Evolutionary conservation across 768 basidiomycete genomes (phyloP), one percentile per base, ranked within the genome.

Genomic region (Russula abietina): DNA sequence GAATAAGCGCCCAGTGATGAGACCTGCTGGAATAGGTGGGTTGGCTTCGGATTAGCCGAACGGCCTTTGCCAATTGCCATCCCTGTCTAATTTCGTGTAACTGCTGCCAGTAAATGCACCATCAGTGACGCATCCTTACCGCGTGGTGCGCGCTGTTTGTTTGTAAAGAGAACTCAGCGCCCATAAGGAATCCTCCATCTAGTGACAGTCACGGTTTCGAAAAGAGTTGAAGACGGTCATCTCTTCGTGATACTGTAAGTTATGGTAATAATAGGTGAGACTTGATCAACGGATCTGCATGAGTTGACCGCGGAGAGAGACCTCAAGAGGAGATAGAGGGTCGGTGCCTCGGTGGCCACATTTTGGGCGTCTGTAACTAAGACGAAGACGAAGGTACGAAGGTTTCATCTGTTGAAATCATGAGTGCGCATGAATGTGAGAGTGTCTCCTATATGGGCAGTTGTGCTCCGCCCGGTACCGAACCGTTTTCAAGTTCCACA

Each of bases 131-230:
- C 12, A 24, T 36, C 22, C 2, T 17, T 32, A 28, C 22, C 41
- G 30, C 36, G 26, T 50, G 57, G 14, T 28, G 55, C 41, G 55
- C 61, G 61, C 61, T 41, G 49, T 57, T 62, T 24, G 11, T 22
- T 24, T 8, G 17, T 24, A 17, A 11, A 17, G 16, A 32, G 28
- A 17, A 55, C 24, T 22, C 45, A 30, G 53, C 38, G 26, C 46
- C 36, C n/a, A 39, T 30, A 28, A 19, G 24, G 12, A 9, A 11
- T 48, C 19, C 48, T 30, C 45, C 48, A 4, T 19, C 19, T 16
- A 58, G n/a, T 28, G n/a, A 49, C 8, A 16, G 33, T 0, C 16
- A 38, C 14, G 8, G 38, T 24, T 28, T 26, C 16, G 26, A 16
- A 11, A 26, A 19, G 4, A 43, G 24, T 28, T 11, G 26, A 55